Evolutionary conservation across 2,329 filamentous ascomycete species (phyloP).

Genomic region (Apiospora hydei): DNA sequence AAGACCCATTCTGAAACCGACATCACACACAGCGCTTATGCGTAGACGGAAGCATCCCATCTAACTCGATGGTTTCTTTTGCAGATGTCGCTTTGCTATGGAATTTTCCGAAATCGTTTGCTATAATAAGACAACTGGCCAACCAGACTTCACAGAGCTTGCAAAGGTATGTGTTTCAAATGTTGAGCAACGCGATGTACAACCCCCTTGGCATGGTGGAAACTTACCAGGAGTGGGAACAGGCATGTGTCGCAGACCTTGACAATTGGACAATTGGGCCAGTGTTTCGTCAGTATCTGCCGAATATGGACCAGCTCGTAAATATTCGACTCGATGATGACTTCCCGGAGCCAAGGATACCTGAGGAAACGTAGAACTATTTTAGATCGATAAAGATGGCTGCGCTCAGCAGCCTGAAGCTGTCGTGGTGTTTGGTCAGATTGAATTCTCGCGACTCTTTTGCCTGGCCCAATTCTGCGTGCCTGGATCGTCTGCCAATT

Average conservation of each 20-base stretch:
- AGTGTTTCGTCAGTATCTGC: constrained; percentile 1
- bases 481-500: no score
- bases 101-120: not conserved
- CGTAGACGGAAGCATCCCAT: not conserved
- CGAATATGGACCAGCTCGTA: constrained; percentile 9
- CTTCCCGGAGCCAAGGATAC: not conserved
- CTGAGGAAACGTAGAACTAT: not conserved
- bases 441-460: not conserved
- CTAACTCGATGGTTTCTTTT: not conserved
- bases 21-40: not conserved
- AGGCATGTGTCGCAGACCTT: constrained; percentile 8
- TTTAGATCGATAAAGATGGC: not conserved
- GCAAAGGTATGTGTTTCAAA: constrained; percentile 5
- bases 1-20: not conserved
- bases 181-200: not conserved
- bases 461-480: no score
- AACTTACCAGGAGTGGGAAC: not conserved
- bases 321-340: constrained; percentile 3
- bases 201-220: not conserved
- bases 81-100: constrained; percentile 1
- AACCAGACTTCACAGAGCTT: constrained; percentile 9
- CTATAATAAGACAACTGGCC: constrained; percentile 6
- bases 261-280: constrained; percentile 18
- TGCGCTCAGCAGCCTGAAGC: not conserved
- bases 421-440: not conserved